Evolutionary conservation across 148 eudicot species (phyloP), one percentile per base, ranked within the genome.

Genomic region (Selenicereus undatus): DNA sequence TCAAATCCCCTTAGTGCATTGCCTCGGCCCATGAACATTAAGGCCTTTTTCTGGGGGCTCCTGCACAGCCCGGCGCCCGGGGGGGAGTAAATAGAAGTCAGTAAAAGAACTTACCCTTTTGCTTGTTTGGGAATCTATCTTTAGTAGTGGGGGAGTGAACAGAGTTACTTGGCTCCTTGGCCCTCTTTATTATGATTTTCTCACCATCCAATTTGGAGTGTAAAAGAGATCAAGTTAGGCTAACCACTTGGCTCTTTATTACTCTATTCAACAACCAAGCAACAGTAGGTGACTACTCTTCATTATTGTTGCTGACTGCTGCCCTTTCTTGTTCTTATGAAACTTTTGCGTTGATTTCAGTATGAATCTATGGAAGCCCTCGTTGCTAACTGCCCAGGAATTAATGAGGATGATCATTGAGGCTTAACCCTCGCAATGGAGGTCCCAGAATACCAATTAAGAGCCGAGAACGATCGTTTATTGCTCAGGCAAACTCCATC

Each of bases 321-420:
- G 21, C 7, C 4, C 62, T 13, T 18, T 56, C 52, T 48, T 48
- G 14, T n/a, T 56, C 62, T 56, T 56, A 56, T 56, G 21, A 56
- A 56, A 56, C 62, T 56, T n/a, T 56, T 43, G 20, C 60, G 21
- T 74, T 54, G 76, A 54, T 89, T 84, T 45, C 90, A 95, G 98
- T 95, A 93, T 80, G 97, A 93, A 86, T 90, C 96, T 39, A 79
- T 71, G 78, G 98, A 95, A 78, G 93, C 91, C 43, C 94, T 93
- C 17, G 68, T 74, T 26, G 83, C 85, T 39, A 87, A 83, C 80
- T 95, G 98, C 83, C 98, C 97, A 32, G 98, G 97, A 54, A 72
- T 87, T 35, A 83, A 89, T 71, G 98, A 95, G 87, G 98, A 93
- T 78, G 97, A 95, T 82, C 98, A 95, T 73, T 93, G 85, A 88